Conservation (phyloP, 164 flowering plant species). For the Liquidambar formosana region DNA sequence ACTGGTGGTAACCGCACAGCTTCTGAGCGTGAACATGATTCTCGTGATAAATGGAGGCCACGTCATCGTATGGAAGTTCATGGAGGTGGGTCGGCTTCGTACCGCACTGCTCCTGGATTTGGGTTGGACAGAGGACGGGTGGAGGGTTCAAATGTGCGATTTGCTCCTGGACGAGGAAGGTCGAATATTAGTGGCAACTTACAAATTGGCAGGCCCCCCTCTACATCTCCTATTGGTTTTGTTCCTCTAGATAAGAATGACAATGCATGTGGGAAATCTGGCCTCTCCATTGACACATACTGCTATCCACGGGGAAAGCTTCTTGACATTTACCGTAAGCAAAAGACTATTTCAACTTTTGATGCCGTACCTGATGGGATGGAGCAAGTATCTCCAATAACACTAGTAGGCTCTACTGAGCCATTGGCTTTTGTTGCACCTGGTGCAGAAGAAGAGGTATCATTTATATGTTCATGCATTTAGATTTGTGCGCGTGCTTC, state of each 20-base stretch:
- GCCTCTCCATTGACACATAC: constrained; percentile 29
- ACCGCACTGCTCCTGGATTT: constrained; percentile 85
- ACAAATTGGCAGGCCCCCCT: constrained; percentile 35
- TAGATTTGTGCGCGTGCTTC: neutral
- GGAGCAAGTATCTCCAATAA: constrained; percentile 51
- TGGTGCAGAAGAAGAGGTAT: constrained; percentile 74
- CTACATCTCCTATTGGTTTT: constrained; percentile 44
- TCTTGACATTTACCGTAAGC: constrained; percentile 75
- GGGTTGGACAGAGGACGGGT: constrained; percentile 61
- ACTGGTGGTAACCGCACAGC: constrained; percentile 34
- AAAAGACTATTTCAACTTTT: constrained; percentile 41
- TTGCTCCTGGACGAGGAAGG: constrained; percentile 77
- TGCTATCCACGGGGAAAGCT: constrained; percentile 80
- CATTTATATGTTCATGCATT: neutral
- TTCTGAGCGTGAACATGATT: constrained; percentile 66
- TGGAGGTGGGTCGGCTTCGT: constrained; percentile 44
- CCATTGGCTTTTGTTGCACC: constrained; percentile 83
- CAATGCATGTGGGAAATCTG: constrained; percentile 38
- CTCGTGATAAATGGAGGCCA: constrained; percentile 95
- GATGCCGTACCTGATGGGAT: constrained; percentile 39
- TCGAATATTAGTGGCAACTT: constrained; percentile 18
- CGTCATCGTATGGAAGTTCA: constrained; percentile 75
- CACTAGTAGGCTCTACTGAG: constrained; percentile 38
- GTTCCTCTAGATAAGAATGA: constrained; percentile 32
- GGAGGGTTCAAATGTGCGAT: constrained; percentile 60